phyloP scores from a whole-genome alignment of 208 protist genomes.

The Jaenimonas drosophilae region DNA sequence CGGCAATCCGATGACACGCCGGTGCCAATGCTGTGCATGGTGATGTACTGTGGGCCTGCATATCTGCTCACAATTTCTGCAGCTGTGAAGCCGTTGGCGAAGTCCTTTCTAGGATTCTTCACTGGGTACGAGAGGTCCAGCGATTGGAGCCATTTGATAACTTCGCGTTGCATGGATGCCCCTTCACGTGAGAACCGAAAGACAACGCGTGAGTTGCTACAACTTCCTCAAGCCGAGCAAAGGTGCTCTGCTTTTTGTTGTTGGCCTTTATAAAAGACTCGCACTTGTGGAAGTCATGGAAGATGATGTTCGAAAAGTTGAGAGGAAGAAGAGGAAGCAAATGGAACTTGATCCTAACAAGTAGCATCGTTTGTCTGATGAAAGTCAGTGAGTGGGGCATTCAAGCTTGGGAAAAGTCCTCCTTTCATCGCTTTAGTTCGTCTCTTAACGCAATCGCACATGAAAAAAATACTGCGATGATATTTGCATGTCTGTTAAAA shows the following conservation, averaged over 20 bases:
- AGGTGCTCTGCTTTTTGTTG: no score
- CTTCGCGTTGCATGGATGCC: slow-evolving; percentile 90
- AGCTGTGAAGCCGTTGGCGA: slow-evolving; percentile 90
- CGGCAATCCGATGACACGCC: slow-evolving; percentile 66
- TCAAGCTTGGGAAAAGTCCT: not conserved
- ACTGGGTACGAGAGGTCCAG: slow-evolving; percentile 88
- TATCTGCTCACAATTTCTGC: slow-evolving; percentile 92
- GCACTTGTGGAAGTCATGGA: no score
- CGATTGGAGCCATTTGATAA: slow-evolving; percentile 95
- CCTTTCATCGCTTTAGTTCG: not conserved
- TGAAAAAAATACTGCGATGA: not conserved
- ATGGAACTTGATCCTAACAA: not conserved
- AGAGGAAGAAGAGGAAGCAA: not conserved
- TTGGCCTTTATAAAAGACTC: no score
- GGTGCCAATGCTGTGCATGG: slow-evolving; percentile 80
- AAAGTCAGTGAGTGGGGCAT: not conserved
- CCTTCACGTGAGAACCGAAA: no score
- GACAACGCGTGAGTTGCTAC: no score
- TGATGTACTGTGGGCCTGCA: slow-evolving; percentile 12
- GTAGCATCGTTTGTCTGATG: not conserved
- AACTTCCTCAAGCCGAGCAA: no score
- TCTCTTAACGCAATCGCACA: not conserved
- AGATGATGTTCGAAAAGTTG: no score
- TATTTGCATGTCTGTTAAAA: not conserved
- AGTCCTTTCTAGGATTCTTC: slow-evolving; percentile 89